These are phyloP conservation scores for Centrapalus pauciflorus DNA, from an alignment of 129 eudicot genomes.

Conservation along the genomic window DNA sequence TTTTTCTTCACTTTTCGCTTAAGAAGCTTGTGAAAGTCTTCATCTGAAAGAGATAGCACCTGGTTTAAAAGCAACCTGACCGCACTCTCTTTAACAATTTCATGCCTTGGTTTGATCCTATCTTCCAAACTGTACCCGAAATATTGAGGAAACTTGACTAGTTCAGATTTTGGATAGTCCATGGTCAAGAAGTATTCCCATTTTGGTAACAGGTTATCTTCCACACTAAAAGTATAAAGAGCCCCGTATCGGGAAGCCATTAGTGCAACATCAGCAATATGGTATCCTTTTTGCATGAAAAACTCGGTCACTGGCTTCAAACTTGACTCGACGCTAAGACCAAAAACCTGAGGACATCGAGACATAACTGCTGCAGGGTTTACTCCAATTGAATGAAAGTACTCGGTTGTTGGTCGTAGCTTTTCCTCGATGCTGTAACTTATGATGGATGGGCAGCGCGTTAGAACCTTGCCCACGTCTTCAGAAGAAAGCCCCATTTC, in stretches of 20 bases:
- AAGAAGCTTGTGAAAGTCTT: conserved; percentile 49
- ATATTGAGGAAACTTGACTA: conserved; percentile 84
- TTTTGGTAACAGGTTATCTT: conserved; percentile 61
- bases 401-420: conserved; percentile 70
- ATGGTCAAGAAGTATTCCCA: conserved; percentile 80
- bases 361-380: conserved; percentile 52
- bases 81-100: conserved; percentile 49
- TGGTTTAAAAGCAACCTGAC: conserved; percentile 72
- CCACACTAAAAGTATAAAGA: conserved; percentile 42
- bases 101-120: conserved; percentile 76
- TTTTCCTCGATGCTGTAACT: conserved; percentile 85
- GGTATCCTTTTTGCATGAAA: conserved; percentile 66
- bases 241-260: conserved; percentile 81
- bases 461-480: conserved; percentile 65
- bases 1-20: conserved; percentile 60
- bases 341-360: conserved; percentile 79
- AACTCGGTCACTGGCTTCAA: conserved; percentile 78
- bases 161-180: conserved; percentile 59
- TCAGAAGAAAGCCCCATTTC: conserved; percentile 77
- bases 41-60: conserved; percentile 64
- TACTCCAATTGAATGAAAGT: conserved; percentile 55
- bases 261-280: conserved; percentile 47
- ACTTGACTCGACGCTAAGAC: conserved; percentile 68
- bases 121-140: conserved; percentile 85
- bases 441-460: conserved; percentile 78